Evolutionary conservation across 495 filamentous ascomycete species (phyloP), one percentile per base, ranked within the genome.

Genomic region (Aspergillus incahuasiensis): DNA sequence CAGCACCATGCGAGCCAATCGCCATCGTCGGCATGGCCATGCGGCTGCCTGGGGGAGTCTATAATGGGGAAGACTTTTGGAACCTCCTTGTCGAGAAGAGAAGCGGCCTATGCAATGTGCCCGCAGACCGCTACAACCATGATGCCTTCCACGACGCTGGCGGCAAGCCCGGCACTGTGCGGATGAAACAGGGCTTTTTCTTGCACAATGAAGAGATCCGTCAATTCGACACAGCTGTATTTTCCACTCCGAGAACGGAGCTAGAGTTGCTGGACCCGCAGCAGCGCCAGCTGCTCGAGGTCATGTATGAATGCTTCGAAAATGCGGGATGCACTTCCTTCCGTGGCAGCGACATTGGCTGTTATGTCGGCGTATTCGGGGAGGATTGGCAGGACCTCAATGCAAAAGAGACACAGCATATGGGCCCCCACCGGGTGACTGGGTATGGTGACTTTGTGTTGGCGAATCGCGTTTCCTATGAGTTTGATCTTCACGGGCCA

Each of bases 281-380:
- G 11, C 82, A 85, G 48, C 65, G 83, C 0, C 65, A 77, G 16
- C 59, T 86, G 0, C 68, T 86, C 0, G 82, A 87, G 58, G 74
- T 78, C 0, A 63, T 73, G 0, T 55, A 56, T 5, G 72, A 76
- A 38, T 64, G 63, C 25, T 22, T 74, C 6, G 72, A 74, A 48
- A 66, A n/a, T n/a, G n/a, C n/a, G n/a, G n/a, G n/a, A n/a, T n/a
- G 28, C 28, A 30, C 28, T 30, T 5, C 28, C 28, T 5, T 5
- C 28, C 12, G 12, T 35, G 32, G 32, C 5, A 35, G 13, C 2
- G 5, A 5, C 2, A 35, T 35, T 35, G 32, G 32, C 3, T 6
- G 5, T 2, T 35, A 35, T 35, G 12, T 35, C 13, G 32, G 32
- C 13, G 9, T 35, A 3, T 35, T 35, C 32, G 9, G 5, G 13